phyloP scores from a whole-genome alignment of 1,139 yeast species.

The Debaryomyces nepalensis region DNA sequence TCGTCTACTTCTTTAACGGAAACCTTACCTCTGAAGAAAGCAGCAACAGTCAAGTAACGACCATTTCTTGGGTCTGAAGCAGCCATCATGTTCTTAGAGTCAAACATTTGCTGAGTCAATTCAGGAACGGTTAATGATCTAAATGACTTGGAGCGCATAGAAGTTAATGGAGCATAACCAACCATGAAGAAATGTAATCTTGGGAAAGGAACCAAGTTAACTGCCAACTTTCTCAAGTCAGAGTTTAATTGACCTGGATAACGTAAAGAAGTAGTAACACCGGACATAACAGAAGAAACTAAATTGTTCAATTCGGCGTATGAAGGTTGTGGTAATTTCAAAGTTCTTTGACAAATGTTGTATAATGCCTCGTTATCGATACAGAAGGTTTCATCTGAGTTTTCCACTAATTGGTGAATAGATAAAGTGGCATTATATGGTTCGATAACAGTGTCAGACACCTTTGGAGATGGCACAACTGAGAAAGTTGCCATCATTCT shows the following conservation, averaged over 20 bases:
- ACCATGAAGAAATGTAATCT: conserved; percentile 94
- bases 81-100: conserved; percentile 93
- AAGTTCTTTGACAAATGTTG: conserved; percentile 84
- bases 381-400: conserved; percentile 91
- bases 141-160: conserved; percentile 78
- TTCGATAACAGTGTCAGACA: conserved; percentile 90
- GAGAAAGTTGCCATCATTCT: conserved; percentile 97
- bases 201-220: conserved; percentile 92
- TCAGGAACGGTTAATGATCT: conserved; percentile 87
- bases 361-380: conserved; percentile 92
- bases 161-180: conserved; percentile 89
- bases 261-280: conserved; percentile 86
- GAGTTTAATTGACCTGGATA: conserved; percentile 94
- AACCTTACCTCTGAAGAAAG: conserved; percentile 91
- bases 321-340: conserved; percentile 78
- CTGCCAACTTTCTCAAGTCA: conserved; percentile 89
- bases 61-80: conserved; percentile 92
- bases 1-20: conserved; percentile 93
- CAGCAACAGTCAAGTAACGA: conserved; percentile 91
- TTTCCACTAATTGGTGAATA: conserved; percentile 89
- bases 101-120: conserved; percentile 91
- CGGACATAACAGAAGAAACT: conserved; percentile 91
- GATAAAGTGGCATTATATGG: conserved; percentile 93
- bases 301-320: conserved; percentile 78
- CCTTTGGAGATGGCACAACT: conserved; percentile 89